Evolutionary conservation across 2,329 filamentous ascomycete species (phyloP).

Genomic region (Alternaria metachromatica): DNA sequence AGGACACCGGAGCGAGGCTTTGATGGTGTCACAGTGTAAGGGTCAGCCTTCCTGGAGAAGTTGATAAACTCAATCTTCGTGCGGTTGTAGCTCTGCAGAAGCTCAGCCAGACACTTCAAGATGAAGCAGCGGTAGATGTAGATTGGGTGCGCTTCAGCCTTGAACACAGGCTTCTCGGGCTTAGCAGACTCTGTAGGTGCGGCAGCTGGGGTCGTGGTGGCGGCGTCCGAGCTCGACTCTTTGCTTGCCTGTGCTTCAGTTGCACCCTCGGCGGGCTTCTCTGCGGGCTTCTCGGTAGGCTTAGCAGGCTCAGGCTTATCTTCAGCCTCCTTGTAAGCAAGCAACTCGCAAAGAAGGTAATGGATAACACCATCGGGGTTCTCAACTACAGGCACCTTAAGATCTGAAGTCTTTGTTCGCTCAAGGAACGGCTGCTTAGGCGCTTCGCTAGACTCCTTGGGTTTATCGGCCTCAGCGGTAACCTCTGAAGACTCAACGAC

Average conservation of each 20-base stretch:
- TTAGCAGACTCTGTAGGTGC: constrained; percentile 45
- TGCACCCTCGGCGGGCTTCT: constrained; percentile 52
- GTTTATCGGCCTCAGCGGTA: constrained; percentile 44
- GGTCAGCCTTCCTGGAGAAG: constrained; percentile 89
- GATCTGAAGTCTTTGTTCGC: constrained; percentile 69
- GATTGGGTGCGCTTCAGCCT: constrained; percentile 90
- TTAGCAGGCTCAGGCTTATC: constrained; percentile 70
- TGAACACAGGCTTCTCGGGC: constrained; percentile 76
- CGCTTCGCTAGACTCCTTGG: constrained; percentile 42
- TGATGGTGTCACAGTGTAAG: constrained; percentile 84
- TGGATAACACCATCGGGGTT: constrained; percentile 95
- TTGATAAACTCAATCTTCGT: constrained; percentile 99
- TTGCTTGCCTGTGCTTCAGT: constrained; percentile 23
- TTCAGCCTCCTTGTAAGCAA: constrained; percentile 91
- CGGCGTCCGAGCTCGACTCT: constrained; percentile 10
- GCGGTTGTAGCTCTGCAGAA: constrained; percentile 89
- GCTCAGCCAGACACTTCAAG: constrained; percentile 87
- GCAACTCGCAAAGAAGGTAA: constrained; percentile 88
- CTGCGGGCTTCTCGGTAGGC: constrained; percentile 44
- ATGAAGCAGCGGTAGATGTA: constrained; percentile 97
- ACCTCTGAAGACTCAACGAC: constrained; percentile 29
- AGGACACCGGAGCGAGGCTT: constrained; percentile 92
- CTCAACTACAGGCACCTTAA: constrained; percentile 84
- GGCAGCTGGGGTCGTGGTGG: constrained; percentile 9
- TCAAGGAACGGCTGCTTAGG: constrained; percentile 61